Conservation (phyloP, 306 rosid genomes). For the Amphicarpaea edgeworthii region DNA sequence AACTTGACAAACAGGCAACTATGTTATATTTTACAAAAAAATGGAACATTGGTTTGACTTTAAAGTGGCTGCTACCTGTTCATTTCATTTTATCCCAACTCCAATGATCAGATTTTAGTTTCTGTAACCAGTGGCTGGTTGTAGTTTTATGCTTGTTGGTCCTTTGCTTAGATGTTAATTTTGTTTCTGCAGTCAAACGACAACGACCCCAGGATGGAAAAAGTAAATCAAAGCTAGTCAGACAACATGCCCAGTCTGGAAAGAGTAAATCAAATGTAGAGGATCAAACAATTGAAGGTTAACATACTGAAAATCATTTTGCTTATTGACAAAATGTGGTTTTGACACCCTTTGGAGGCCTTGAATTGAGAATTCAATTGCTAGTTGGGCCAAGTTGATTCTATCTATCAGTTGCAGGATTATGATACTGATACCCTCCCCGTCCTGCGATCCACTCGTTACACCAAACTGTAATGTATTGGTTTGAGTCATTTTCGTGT, state of each 20-base stretch:
- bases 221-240: constrained; percentile 36
- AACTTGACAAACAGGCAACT: neutral
- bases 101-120: constrained; percentile 25
- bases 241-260: constrained; percentile 39
- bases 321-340: neutral
- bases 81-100: constrained; percentile 7
- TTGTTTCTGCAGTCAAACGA: constrained; percentile 48
- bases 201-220: constrained; percentile 40
- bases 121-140: neutral
- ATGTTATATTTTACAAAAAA: neutral
- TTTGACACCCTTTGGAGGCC: constrained; percentile 12
- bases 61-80: neutral
- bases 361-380: constrained; percentile 22
- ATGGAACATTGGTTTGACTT: constrained; percentile 3
- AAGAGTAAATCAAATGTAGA: constrained; percentile 39
- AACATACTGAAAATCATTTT: constrained; percentile 34
- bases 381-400: constrained; percentile 27
- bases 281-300: constrained; percentile 47
- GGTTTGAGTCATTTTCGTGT: neutral
- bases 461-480: neutral
- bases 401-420: constrained; percentile 28
- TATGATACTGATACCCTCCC: neutral
- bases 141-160: constrained; percentile 23
- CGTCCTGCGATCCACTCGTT: neutral
- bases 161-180: constrained; percentile 8